Evolutionary conservation across 2,329 filamentous ascomycete species (phyloP).

Genomic region (Aspergillus uvarum): DNA sequence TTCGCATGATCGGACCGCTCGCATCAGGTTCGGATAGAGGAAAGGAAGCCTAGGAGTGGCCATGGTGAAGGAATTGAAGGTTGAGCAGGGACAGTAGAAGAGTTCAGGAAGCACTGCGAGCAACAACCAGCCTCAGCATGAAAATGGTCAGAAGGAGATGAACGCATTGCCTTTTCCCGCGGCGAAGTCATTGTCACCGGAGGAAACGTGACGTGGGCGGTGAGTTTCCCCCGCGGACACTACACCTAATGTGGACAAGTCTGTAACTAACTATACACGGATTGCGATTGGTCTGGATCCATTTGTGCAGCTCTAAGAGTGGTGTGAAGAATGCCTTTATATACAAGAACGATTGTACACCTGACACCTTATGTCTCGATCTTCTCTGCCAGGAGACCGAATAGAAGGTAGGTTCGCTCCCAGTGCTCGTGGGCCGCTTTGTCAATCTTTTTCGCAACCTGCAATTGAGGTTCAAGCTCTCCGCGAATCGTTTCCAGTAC

Average conservation of each 20-base stretch:
- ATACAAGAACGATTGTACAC: background rate
- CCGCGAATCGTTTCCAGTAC: conserved; percentile 46
- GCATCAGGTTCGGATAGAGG: conserved; percentile 67
- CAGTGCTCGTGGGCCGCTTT: conserved; percentile 74
- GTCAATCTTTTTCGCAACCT: conserved; percentile 54
- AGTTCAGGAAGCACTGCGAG: background rate
- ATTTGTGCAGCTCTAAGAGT: background rate
- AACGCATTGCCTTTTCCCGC: conserved; percentile 23
- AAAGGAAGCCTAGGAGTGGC: conserved; percentile 64
- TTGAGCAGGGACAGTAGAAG: conserved; percentile 10
- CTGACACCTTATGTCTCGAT: conserved; percentile 1
- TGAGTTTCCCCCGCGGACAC: conserved; percentile 23
- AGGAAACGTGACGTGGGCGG: conserved; percentile 29
- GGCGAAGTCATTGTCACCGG: conserved; percentile 21
- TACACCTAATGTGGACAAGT: background rate
- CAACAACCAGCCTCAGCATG: background rate
- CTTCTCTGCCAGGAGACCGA: conserved; percentile 65
- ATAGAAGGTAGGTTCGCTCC: conserved; percentile 77
- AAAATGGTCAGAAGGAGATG: conserved; percentile 10
- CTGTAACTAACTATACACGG: background rate
- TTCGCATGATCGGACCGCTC: conserved; percentile 53
- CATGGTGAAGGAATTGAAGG: conserved; percentile 47
- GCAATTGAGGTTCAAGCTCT: conserved; percentile 52
- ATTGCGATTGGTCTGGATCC: background rate
- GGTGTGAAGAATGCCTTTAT: background rate